Percentiles rank a stretch among this genome's conserved stretches.
These are phyloP conservation scores for Murraya paniculata DNA, from an alignment of 345 rosid species.

Conservation along the genomic window DNA sequence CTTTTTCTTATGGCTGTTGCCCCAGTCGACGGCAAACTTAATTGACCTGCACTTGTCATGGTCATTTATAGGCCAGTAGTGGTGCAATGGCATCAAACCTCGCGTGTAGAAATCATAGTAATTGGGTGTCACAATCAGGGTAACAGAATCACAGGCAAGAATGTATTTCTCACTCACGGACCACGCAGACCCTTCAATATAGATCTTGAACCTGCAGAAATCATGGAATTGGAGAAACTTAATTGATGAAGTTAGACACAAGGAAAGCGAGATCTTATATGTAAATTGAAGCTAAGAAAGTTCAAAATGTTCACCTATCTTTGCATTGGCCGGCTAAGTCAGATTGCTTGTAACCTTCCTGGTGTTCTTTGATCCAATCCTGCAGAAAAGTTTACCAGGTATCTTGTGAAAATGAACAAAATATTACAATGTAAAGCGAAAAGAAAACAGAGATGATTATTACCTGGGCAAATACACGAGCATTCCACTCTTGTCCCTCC, in stretches of 20 bases:
- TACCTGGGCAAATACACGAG: constrained; percentile 77
- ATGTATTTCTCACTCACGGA: constrained; percentile 87
- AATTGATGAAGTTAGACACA: not conserved
- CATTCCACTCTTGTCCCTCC: constrained; percentile 74
- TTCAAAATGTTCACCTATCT: constrained; percentile 46
- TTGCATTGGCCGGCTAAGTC: constrained; percentile 73
- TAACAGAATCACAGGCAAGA: constrained; percentile 72
- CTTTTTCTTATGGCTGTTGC: constrained; percentile 57
- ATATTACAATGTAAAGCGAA: not conserved
- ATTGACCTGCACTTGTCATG: constrained; percentile 69
- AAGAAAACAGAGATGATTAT: not conserved
- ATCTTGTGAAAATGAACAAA: not conserved
- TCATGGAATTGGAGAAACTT: not conserved
- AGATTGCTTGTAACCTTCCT: constrained; percentile 73
- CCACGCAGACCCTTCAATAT: constrained; percentile 88
- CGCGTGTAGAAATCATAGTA: constrained; percentile 73
- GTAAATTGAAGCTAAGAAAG: not conserved
- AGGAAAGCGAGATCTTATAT: no score
- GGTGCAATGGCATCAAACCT: constrained; percentile 58
- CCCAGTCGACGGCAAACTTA: constrained; percentile 77
- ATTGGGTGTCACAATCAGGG: constrained; percentile 57
- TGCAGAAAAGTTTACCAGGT: constrained; percentile 25
- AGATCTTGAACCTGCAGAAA: constrained; percentile 66
- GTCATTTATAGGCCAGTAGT: constrained; percentile 72
- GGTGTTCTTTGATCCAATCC: constrained; percentile 72